Evolutionary conservation across 2,329 filamentous ascomycete genomes (phyloP).

Genomic region (Monosporascus sp.): DNA sequence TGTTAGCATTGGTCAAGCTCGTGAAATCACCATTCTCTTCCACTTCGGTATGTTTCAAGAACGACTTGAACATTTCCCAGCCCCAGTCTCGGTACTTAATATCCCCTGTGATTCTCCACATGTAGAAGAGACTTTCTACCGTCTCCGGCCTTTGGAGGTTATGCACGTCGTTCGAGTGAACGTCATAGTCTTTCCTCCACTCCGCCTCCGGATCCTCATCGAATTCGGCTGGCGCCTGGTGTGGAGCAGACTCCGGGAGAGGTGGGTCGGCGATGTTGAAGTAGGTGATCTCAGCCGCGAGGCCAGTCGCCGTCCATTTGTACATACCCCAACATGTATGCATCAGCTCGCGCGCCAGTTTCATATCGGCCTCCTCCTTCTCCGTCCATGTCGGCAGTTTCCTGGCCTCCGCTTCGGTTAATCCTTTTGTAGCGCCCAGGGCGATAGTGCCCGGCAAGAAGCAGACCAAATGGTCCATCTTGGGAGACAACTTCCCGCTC

Average conservation of each 20-base stretch:
- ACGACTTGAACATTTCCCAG: constrained; percentile 96
- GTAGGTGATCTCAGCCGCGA: constrained; percentile 93
- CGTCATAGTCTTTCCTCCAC: constrained; percentile 74
- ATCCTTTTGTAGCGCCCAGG: constrained; percentile 75
- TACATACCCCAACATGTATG: constrained; percentile 99
- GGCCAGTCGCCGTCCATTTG: constrained; percentile 78
- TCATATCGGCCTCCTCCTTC: constrained; percentile 80
- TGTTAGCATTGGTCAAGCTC: constrained; percentile 69
- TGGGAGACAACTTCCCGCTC: constrained; percentile 60
- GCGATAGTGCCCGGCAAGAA: constrained; percentile 97
- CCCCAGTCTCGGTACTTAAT: constrained; percentile 89
- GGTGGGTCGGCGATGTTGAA: constrained; percentile 73
- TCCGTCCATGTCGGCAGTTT: constrained; percentile 68
- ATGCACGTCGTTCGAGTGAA: constrained; percentile 79
- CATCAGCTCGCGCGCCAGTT: constrained; percentile 82
- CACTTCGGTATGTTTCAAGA: constrained; percentile 79
- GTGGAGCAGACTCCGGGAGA: constrained; percentile 50
- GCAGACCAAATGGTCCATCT: constrained; percentile 98
- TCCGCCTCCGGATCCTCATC: constrained; percentile 47
- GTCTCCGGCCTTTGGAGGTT: constrained; percentile 96
- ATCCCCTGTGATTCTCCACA: constrained; percentile 97
- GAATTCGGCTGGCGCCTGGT: constrained; percentile 46
- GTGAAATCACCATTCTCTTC: constrained; percentile 76
- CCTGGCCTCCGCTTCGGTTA: constrained; percentile 68
- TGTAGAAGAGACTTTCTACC: constrained; percentile 93